These are phyloP conservation scores for Diaporthe eres DNA, from an alignment of 2,329 filamentous ascomycete species.

Conservation along the genomic window DNA sequence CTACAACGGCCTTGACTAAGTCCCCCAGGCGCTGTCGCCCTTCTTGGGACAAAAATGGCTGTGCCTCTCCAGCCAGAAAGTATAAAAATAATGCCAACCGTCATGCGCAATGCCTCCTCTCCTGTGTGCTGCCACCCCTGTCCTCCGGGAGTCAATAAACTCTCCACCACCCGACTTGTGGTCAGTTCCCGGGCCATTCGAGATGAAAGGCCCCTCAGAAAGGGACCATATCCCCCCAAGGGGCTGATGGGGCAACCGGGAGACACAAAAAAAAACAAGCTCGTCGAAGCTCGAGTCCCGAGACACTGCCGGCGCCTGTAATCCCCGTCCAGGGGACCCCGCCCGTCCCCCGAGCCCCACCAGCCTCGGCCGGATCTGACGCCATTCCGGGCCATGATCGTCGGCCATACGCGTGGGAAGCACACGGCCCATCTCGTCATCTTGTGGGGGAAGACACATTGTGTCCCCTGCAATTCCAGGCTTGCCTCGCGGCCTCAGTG, in stretches of 20 bases:
- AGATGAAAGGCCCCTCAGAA: conserved; percentile 5
- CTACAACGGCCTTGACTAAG: conserved; percentile 8
- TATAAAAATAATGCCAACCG: not conserved
- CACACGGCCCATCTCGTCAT: conserved; percentile 21
- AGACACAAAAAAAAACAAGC: conserved; percentile 7
- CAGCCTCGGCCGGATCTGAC: conserved; percentile 19
- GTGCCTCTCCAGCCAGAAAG: not conserved
- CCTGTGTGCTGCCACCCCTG: not conserved
- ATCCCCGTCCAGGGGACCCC: conserved; percentile 8
- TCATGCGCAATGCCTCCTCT: not conserved
- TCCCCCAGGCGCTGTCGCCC: not conserved
- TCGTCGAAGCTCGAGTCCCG: conserved; percentile 7
- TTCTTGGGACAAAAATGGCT: not conserved
- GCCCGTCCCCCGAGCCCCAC: not conserved
- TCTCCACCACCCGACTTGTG: conserved; percentile 23
- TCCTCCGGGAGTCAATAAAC: not conserved
- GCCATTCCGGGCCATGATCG: conserved; percentile 21
- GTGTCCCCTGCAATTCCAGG: not conserved
- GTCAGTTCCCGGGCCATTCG: not conserved
- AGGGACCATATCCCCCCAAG: not conserved
- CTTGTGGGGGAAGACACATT: not conserved
- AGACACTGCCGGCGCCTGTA: conserved; percentile 11
- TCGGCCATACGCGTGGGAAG: not conserved
- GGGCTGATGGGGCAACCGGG: not conserved
- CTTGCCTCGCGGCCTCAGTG: not conserved